Base-by-base conservation (phyloP, 192 early-diverging fungal species). In the Physocladia obscura region DNA sequence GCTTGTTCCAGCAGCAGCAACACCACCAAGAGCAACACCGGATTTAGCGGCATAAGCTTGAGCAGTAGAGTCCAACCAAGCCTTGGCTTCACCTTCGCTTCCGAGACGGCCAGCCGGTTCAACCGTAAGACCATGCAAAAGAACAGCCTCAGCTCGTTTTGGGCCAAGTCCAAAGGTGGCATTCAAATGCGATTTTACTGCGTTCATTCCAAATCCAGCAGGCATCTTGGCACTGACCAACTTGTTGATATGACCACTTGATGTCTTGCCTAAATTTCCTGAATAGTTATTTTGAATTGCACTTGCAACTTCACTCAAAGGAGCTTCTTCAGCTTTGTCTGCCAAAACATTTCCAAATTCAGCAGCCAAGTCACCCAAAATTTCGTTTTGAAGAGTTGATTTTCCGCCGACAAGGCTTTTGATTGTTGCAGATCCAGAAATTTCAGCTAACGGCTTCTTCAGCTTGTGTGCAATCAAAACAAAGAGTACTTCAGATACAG, bases 371-470 rank as follows among this genome's bases (percentile, higher is more conserved):
- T 97, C 95, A 76, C 95, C 95, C 57, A 96, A 80, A 38, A 97
- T 93, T 72, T 97, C 95, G 82, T 97, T 97, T 75, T 97, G 94
- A 27, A 97, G 83, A 34, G 95, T 97, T 15, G 92, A 93, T 79
- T 97, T 97, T 71, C 95, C 95, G 35, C 91, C 94, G 40, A 96
- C 94, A 44, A 97, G 85, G 49, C 95, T 92, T 82, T 94, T 95
- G 86, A 89, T 94, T 59, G 83, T 89, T 82, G 92, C 94, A 69
- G 76, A 62, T 31, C 85, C 75, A 26, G 88, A 79, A 24, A 98
- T 75, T 32, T 94, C 91, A 30, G 76, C 76, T 1, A 94, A 70
- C 0, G 89, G 72, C 75, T 93, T 92, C 83, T 93, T 94, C 40
- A 95, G 86, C 80, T 96, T 96, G 76, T 96, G 89, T 44, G 93